Percentiles rank a stretch among this genome's conserved stretches.
Conservation (phyloP, 768 basidiomycete genomes). For the Filobasidium floriforme region DNA sequence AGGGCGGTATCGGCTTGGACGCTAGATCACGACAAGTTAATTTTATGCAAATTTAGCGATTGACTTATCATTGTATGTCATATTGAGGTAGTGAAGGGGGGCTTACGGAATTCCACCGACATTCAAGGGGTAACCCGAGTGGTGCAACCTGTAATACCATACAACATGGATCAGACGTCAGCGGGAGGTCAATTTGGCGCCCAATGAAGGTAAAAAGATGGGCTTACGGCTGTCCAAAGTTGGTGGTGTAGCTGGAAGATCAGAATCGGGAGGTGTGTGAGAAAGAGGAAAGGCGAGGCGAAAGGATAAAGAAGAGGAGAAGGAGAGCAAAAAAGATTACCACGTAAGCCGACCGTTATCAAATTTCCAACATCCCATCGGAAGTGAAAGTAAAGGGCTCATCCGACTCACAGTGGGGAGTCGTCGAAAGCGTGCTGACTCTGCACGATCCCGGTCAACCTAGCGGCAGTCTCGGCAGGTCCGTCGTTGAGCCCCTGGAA, state of each 20-base stretch:
- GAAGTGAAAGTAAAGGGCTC: no score
- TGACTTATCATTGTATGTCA: not conserved
- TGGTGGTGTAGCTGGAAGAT: conserved; percentile 28
- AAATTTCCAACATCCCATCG: no score
- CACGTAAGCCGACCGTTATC: no score
- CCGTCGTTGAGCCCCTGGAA: conserved; percentile 42
- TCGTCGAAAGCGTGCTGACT: conserved; percentile 32
- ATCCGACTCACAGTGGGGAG: conserved; percentile 24
- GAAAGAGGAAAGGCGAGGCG: no score
- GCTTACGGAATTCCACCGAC: conserved; percentile 36
- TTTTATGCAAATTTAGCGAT: not conserved
- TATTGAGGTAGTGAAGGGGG: not conserved
- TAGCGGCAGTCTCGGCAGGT: conserved; percentile 35
- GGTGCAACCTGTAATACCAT: conserved; percentile 23
- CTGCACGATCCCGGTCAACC: conserved; percentile 36
- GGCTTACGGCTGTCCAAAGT: conserved; percentile 37
- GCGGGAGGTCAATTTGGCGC: not conserved
- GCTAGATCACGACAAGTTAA: not conserved
- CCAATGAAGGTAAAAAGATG: not conserved
- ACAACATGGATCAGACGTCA: not conserved
- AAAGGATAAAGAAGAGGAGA: no score
- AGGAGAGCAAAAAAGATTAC: no score
- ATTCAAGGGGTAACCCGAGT: conserved; percentile 35
- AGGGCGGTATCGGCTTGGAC: conserved; percentile 35
- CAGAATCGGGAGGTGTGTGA: not conserved